Percentiles rank a stretch among this genome's conserved stretches.
Conservation (phyloP, 345 rosid genomes). For the Brassica nigra region DNA sequence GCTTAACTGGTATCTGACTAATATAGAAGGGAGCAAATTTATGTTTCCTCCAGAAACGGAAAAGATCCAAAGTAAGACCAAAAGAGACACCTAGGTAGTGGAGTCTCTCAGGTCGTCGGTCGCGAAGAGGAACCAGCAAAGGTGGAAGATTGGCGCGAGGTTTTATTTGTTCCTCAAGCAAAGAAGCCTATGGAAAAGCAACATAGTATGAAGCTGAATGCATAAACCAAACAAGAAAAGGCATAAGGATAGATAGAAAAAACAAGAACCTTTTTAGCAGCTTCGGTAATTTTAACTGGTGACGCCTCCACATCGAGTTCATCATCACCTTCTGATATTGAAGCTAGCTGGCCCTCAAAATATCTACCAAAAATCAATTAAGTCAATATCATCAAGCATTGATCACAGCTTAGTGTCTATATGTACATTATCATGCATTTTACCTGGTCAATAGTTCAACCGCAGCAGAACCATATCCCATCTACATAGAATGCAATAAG, state of each 20-base stretch:
- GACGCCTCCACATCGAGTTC: constrained; percentile 53
- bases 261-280: constrained; percentile 73
- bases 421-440: constrained; percentile 16
- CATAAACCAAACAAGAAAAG: background rate
- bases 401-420: constrained; percentile 48
- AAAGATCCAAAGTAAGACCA: constrained; percentile 93
- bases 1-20: constrained; percentile 84
- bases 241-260: constrained; percentile 5
- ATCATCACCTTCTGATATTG: constrained; percentile 68
- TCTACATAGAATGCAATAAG: constrained; percentile 53
- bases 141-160: constrained; percentile 87
- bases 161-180: constrained; percentile 80
- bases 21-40: constrained; percentile 88
- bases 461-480: constrained; percentile 91
- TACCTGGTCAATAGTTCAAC: constrained; percentile 91
- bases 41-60: constrained; percentile 90
- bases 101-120: constrained; percentile 81
- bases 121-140: constrained; percentile 78
- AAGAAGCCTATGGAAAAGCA: constrained; percentile 59
- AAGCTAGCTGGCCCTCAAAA: constrained; percentile 81
- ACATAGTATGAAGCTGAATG: constrained; percentile 12
- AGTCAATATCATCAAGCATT: constrained; percentile 3
- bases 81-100: constrained; percentile 93
- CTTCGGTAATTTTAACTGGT: constrained; percentile 56
- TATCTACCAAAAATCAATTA: constrained; percentile 53